These are phyloP conservation scores for Wickerhamiella cacticola DNA, from an alignment of 805 yeast genomes.

Conservation along the genomic window DNA sequence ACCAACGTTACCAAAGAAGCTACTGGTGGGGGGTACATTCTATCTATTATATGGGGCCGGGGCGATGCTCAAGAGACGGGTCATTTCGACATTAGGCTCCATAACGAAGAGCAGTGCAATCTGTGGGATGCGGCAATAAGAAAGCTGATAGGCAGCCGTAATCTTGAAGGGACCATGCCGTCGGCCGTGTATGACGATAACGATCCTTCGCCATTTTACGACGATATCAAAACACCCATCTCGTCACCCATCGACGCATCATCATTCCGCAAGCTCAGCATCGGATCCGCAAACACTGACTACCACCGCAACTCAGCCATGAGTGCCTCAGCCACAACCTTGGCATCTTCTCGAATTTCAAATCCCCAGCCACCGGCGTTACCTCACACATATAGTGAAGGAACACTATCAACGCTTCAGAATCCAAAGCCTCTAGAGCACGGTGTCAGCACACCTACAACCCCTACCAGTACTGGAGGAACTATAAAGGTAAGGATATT, in stretches of 20 bases:
- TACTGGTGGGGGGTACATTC: conserved; percentile 21
- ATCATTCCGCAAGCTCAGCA: conserved; percentile 13
- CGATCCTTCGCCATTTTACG: conserved; percentile 15
- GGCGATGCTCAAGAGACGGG: conserved; percentile 75
- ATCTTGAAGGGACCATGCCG: neutral
- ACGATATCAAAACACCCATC: conserved; percentile 12
- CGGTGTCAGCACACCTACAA: neutral
- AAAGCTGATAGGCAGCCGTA: conserved; percentile 9
- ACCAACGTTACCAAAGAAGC: conserved; percentile 28
- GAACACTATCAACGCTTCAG: neutral
- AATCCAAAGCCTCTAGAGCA: neutral
- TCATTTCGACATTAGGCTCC: conserved; percentile 66
- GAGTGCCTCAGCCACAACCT: conserved; percentile 6
- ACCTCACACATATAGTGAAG: conserved; percentile 8
- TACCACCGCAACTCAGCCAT: conserved; percentile 4
- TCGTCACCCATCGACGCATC: conserved; percentile 7
- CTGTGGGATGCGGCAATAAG: conserved; percentile 53
- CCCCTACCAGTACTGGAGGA: conserved; percentile 7
- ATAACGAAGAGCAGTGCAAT: conserved; percentile 67
- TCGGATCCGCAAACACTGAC: neutral
- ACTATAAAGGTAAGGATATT: conserved; percentile 27
- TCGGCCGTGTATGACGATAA: conserved; percentile 13
- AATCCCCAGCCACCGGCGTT: conserved; percentile 7
- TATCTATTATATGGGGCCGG: conserved; percentile 28
- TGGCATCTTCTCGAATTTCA: conserved; percentile 1